A percentile compares a stretch with the other conserved stretches of the same genome.
Conservation (phyloP, 2,329 filamentous ascomycete species). For the Fusarium sp. region DNA sequence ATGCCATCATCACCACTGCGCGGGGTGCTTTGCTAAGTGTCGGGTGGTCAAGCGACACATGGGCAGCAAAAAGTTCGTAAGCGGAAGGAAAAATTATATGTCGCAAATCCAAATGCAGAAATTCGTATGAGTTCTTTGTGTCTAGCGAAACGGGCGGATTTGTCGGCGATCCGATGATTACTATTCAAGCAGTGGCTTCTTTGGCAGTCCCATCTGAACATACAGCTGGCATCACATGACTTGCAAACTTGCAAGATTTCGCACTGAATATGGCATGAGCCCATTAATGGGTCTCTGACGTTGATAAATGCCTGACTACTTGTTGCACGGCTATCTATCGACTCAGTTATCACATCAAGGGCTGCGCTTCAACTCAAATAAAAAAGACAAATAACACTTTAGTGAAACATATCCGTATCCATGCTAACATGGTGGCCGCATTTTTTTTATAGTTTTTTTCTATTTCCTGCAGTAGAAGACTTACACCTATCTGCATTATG, state of each 20-base stretch:
- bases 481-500: too few relatives aligned
- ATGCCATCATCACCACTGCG: background rate
- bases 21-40: background rate
- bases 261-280: background rate
- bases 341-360: too few relatives aligned
- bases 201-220: background rate
- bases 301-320: background rate
- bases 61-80: background rate
- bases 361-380: fast-evolving
- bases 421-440: too few relatives aligned
- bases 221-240: background rate
- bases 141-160: background rate
- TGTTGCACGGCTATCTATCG: background rate
- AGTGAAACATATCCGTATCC: too few relatives aligned
- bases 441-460: too few relatives aligned
- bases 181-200: background rate
- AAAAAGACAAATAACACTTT: too few relatives aligned
- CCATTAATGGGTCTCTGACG: background rate
- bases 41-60: background rate
- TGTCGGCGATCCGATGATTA: background rate
- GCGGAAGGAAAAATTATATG: background rate
- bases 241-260: too few relatives aligned
- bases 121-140: background rate
- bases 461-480: too few relatives aligned
- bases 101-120: background rate